Evolutionary conservation across 352 stramenopile species (phyloP).

Genomic region (Phytophthora hibernalis): DNA sequence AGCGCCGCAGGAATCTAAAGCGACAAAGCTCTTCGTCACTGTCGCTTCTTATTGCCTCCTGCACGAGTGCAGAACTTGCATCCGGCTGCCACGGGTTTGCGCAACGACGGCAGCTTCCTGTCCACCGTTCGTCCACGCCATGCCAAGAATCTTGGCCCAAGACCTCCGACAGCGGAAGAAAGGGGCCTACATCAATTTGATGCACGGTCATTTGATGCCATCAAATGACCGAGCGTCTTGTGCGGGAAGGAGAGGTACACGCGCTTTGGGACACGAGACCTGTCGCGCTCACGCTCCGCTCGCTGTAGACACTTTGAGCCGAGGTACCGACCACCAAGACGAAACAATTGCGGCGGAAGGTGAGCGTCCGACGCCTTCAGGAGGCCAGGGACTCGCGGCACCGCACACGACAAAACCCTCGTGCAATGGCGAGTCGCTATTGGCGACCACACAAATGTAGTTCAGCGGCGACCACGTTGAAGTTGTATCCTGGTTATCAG

Average conservation of each 20-base stretch:
- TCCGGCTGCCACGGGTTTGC: neutral
- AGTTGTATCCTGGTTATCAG: constrained; percentile 6
- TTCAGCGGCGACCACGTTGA: constrained; percentile 32
- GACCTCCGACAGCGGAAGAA: constrained; percentile 21
- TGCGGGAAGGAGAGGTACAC: constrained; percentile 28
- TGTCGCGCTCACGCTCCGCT: constrained; percentile 9
- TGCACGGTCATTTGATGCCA: no score
- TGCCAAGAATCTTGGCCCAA: neutral
- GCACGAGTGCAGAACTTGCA: neutral
- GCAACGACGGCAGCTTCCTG: neutral
- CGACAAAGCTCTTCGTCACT: neutral
- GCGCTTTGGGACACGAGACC: constrained; percentile 31
- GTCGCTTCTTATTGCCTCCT: neutral
- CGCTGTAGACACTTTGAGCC: constrained; percentile 21
- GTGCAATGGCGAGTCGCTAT: constrained; percentile 9
- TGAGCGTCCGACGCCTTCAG: neutral
- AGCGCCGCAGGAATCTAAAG: neutral
- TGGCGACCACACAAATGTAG: no score
- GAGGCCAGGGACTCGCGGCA: constrained; percentile 1
- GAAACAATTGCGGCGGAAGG: neutral
- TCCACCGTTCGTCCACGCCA: neutral
- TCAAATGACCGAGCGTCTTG: constrained; percentile 3
- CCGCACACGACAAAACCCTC: constrained; percentile 1
- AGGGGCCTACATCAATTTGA: no score
- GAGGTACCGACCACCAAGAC: constrained; percentile 27